These are phyloP conservation scores for Ballota nigra DNA, from an alignment of 257 asterid species.

Conservation along the genomic window DNA sequence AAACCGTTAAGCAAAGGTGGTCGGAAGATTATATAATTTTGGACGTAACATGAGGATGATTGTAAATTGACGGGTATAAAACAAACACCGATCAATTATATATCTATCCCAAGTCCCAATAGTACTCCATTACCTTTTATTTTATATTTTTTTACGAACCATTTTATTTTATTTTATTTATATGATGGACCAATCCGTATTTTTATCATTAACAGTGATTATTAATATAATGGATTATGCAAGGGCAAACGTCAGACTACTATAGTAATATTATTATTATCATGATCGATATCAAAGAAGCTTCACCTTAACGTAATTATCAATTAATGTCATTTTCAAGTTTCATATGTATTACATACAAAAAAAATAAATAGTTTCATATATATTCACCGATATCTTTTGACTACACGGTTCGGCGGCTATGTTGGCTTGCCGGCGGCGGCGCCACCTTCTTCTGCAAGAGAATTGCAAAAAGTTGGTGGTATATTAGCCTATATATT, in stretches of 20 bases:
- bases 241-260: slow-evolving; percentile 18
- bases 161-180: no score
- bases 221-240: slow-evolving; percentile 10
- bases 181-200: background rate
- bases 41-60: background rate
- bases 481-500: background rate
- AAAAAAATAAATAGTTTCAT: no score
- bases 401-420: slow-evolving; percentile 9
- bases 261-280: no score
- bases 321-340: slow-evolving; percentile 11
- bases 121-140: background rate
- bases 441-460: background rate
- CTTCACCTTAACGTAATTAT: background rate
- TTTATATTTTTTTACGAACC: background rate
- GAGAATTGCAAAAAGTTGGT: background rate
- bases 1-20: background rate
- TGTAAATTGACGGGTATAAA: background rate
- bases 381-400: background rate
- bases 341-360: background rate
- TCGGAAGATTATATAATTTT: no score
- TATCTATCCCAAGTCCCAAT: no score
- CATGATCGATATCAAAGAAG: background rate
- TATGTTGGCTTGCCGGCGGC: slow-evolving; percentile 20
- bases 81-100: background rate
- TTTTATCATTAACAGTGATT: background rate